Percentiles rank a stretch among this genome's conserved stretches.
Conservation (phyloP, 345 rosid genomes). For the Firmiana major region DNA sequence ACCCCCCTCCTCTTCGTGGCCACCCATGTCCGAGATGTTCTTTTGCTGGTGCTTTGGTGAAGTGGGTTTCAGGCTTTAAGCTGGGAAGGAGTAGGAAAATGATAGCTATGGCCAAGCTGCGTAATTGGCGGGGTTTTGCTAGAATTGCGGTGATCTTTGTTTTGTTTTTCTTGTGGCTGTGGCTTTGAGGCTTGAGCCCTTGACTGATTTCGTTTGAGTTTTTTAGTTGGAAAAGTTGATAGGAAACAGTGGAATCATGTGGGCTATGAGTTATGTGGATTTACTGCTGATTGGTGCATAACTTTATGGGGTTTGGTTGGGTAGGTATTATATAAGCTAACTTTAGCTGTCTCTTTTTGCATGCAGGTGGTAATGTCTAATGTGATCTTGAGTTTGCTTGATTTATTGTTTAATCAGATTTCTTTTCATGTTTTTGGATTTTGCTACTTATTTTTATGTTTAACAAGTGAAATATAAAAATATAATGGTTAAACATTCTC, state of each 20-base stretch:
- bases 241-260: not conserved
- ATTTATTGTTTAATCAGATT: too few species aligned
- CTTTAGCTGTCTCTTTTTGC: not conserved
- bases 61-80: constrained; percentile 4
- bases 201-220: not conserved
- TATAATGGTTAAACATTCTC: too few species aligned
- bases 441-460: too few species aligned
- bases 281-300: not conserved
- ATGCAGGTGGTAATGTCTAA: not conserved
- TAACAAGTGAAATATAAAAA: too few species aligned
- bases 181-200: not conserved
- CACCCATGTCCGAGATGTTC: constrained; percentile 37
- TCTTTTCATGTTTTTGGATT: too few species aligned
- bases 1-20: constrained; percentile 29
- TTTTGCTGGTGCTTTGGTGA: not conserved
- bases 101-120: constrained; percentile 37
- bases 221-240: not conserved
- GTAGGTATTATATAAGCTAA: not conserved
- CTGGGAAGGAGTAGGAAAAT: constrained; percentile 20
- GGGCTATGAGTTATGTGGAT: not conserved
- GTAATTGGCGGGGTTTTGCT: constrained; percentile 43
- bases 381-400: not conserved
- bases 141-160: not conserved
- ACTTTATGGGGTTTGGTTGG: not conserved
- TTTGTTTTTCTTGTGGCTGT: not conserved